Percentiles rank a stretch among this genome's conserved stretches.
Conservation (phyloP, 75 land plant genomes). For the Cunninghamia lanceolata region DNA sequence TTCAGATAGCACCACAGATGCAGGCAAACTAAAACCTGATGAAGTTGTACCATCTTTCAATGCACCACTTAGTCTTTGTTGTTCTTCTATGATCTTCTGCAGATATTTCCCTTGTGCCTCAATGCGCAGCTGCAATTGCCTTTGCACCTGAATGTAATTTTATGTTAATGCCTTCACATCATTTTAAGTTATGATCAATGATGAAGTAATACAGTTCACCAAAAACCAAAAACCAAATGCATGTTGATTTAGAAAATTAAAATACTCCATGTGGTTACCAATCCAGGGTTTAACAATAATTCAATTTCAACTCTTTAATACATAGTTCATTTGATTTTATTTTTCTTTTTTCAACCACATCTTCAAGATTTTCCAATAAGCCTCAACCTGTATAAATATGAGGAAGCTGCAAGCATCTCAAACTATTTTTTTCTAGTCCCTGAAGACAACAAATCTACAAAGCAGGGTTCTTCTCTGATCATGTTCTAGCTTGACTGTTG, state of each 20-base stretch:
- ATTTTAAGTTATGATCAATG: neutral
- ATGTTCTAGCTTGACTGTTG: neutral
- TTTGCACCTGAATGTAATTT: conserved; percentile 67
- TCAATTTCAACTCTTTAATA: neutral
- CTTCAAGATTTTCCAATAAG: neutral
- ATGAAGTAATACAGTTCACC: neutral
- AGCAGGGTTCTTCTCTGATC: neutral
- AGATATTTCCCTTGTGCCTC: conserved; percentile 97
- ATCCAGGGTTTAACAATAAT: neutral
- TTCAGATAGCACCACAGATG: conserved; percentile 6
- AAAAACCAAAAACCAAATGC: neutral
- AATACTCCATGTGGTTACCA: neutral
- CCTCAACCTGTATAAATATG: neutral
- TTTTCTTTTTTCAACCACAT: neutral
- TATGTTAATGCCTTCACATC: neutral
- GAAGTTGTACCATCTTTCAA: conserved; percentile 32
- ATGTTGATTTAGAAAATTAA: neutral
- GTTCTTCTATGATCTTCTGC: conserved; percentile 95
- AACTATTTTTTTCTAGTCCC: neutral
- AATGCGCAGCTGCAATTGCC: conserved; percentile 89
- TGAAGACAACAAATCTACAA: neutral
- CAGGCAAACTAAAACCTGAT: conserved; percentile 21
- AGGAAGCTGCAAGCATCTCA: neutral
- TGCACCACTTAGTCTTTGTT: conserved; percentile 66
- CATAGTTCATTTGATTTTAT: neutral